A percentile compares a stretch with the other conserved stretches of the same genome.
phyloP scores from a whole-genome alignment of 75 land plant genomes.

The Selaginella moellendorffii region DNA sequence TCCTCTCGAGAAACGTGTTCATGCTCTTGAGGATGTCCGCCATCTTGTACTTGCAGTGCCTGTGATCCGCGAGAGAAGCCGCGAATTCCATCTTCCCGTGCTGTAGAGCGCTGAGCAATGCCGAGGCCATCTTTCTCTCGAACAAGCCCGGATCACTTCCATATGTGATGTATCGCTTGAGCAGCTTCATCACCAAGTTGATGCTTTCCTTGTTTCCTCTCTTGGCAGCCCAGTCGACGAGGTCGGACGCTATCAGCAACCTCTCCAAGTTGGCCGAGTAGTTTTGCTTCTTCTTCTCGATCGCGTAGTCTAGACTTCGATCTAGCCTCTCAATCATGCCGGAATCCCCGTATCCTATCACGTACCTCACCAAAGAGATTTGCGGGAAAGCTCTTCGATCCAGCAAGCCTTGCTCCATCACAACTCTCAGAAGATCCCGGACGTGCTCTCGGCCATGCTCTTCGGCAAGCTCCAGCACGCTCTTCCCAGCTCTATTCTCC shows the following conservation, averaged over 20 bases:
- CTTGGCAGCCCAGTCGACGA: background rate
- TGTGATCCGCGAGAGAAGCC: background rate
- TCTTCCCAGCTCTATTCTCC: background rate
- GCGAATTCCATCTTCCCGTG: conserved; percentile 4
- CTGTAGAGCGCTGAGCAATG: background rate
- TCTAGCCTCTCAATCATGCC: background rate
- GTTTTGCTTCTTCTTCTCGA: background rate
- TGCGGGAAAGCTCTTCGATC: background rate
- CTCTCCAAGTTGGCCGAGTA: background rate
- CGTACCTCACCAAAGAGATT: background rate
- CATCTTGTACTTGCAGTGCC: background rate
- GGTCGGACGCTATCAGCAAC: background rate
- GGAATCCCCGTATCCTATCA: background rate
- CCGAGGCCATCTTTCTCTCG: background rate
- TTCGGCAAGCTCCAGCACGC: background rate
- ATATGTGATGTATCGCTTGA: background rate
- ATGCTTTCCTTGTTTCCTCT: conserved; percentile 1
- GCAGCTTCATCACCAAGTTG: background rate
- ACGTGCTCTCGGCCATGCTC: background rate
- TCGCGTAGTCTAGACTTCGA: background rate
- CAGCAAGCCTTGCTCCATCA: background rate
- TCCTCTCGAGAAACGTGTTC: background rate
- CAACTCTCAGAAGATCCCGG: background rate
- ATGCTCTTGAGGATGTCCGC: background rate
- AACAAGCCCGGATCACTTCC: background rate